A percentile compares a stretch with the other conserved stretches of the same genome.
phyloP scores from a whole-genome alignment of 2,329 filamentous ascomycete genomes.

The Colletotrichum tamarilloi region DNA sequence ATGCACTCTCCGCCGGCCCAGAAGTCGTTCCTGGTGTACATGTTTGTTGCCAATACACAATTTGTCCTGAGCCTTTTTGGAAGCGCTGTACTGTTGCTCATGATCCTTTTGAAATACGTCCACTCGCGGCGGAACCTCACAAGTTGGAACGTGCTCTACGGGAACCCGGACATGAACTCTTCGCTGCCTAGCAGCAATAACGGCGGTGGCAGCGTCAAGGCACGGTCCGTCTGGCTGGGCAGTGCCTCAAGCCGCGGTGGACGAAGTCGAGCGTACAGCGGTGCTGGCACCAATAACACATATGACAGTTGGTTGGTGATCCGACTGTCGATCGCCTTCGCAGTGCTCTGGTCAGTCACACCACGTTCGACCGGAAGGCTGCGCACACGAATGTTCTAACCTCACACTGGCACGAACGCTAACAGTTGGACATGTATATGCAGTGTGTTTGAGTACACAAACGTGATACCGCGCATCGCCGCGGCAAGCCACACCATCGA shows the following conservation, averaged over 20 bases:
- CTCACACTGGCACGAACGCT: too few species aligned
- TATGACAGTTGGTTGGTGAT: constrained; percentile 58
- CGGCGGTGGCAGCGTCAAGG: constrained; percentile 6
- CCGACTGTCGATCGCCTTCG: constrained; percentile 56
- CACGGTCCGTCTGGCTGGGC: constrained; percentile 16
- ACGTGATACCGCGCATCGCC: constrained; percentile 44
- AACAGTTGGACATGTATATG: too few species aligned
- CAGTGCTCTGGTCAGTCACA: constrained; percentile 48
- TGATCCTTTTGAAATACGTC: constrained; percentile 54
- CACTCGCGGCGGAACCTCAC: constrained; percentile 46
- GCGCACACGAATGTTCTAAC: too few species aligned
- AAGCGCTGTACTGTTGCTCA: constrained; percentile 49
- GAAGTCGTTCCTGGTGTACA: constrained; percentile 11
- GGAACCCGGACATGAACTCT: constrained; percentile 32
- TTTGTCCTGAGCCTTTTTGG: constrained; percentile 34
- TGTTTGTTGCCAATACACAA: constrained; percentile 30
- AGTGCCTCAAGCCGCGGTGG: constrained; percentile 19
- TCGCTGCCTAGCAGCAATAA: neutral
- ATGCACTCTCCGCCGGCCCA: constrained; percentile 9
- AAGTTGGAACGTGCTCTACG: constrained; percentile 46
- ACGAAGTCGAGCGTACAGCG: constrained; percentile 30
- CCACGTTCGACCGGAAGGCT: too few species aligned
- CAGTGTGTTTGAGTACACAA: constrained; percentile 31
- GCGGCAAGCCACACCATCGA: constrained; percentile 44
- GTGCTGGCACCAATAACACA: constrained; percentile 42